Conservation (phyloP, 106 monocot genomes). For the Gastrodia elata region DNA sequence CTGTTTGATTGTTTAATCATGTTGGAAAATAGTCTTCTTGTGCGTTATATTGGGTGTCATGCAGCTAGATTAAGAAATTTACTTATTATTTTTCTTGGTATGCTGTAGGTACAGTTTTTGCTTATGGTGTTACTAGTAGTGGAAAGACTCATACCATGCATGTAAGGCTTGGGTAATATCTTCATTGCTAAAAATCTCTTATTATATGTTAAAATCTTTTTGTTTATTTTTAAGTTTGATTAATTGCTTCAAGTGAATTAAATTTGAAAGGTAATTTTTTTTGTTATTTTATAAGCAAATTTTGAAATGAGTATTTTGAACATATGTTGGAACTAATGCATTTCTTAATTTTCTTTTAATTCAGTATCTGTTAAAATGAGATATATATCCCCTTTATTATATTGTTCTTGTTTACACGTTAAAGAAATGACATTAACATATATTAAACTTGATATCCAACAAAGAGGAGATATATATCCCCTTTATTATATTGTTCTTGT, state of each 20-base stretch:
- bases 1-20: slow-evolving; percentile 1
- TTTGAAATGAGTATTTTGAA: not conserved
- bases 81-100: not conserved
- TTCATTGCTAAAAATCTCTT: slow-evolving; percentile 3
- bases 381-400: not conserved
- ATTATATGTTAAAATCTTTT: not conserved
- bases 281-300: not conserved
- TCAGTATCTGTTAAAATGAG: too few relatives aligned
- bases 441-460: not conserved
- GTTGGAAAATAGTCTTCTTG: not conserved
- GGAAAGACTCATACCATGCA: slow-evolving; percentile 99
- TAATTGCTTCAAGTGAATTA: not conserved
- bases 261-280: not conserved
- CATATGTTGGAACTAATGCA: not conserved
- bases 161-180: slow-evolving; percentile 41
- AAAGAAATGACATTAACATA: not conserved
- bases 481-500: not conserved
- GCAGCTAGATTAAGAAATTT: not conserved
- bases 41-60: not conserved
- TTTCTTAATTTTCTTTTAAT: not conserved
- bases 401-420: not conserved
- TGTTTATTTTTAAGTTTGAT: not conserved
- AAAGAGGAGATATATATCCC: not conserved
- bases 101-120: slow-evolving; percentile 78
- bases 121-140: slow-evolving; percentile 98